Percentiles rank a stretch among this genome's conserved stretches.
Evolutionary conservation across 495 filamentous ascomycete species (phyloP).

Genomic region (Penicillium lividum): DNA sequence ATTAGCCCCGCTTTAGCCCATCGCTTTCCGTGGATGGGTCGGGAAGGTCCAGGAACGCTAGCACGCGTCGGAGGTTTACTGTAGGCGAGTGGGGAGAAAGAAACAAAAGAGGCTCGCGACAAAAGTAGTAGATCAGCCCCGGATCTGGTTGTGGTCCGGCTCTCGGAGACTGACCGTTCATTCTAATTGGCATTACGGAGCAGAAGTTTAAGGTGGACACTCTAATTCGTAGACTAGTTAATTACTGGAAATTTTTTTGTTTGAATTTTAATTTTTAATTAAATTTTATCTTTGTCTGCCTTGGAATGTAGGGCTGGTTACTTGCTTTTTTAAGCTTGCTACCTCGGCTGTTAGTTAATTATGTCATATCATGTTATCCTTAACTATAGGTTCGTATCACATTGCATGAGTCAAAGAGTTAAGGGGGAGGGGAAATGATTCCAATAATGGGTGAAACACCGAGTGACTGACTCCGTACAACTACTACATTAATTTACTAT

Average conservation of each 20-base stretch:
- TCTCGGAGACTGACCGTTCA: slow-evolving; percentile 25
- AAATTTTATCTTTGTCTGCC: neutral
- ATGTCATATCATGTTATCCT: neutral
- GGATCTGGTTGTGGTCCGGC: slow-evolving; percentile 14
- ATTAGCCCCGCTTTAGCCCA: slow-evolving; percentile 12
- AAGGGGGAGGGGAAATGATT: neutral
- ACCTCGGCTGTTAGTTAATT: neutral
- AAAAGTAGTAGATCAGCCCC: slow-evolving; percentile 21
- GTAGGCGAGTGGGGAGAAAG: slow-evolving; percentile 13
- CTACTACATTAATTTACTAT: neutral
- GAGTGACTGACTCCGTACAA: neutral
- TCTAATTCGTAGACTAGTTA: no score
- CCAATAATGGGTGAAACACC: neutral
- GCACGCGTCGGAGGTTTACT: slow-evolving; percentile 16
- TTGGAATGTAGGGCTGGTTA: slow-evolving; percentile 18
- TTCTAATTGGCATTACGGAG: neutral
- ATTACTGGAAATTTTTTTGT: no score
- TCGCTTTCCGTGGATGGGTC: slow-evolving; percentile 1
- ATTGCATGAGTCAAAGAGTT: slow-evolving; percentile 3
- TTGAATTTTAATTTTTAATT: neutral
- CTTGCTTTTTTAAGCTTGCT: slow-evolving; percentile 1
- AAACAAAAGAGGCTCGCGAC: slow-evolving; percentile 18
- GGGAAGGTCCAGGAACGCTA: slow-evolving; percentile 11
- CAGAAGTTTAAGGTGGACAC: no score
- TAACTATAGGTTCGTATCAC: slow-evolving; percentile 6